Evolutionary conservation across 1,284 basidiomycete genomes (phyloP).

Genomic region (Tilletia setariae): DNA sequence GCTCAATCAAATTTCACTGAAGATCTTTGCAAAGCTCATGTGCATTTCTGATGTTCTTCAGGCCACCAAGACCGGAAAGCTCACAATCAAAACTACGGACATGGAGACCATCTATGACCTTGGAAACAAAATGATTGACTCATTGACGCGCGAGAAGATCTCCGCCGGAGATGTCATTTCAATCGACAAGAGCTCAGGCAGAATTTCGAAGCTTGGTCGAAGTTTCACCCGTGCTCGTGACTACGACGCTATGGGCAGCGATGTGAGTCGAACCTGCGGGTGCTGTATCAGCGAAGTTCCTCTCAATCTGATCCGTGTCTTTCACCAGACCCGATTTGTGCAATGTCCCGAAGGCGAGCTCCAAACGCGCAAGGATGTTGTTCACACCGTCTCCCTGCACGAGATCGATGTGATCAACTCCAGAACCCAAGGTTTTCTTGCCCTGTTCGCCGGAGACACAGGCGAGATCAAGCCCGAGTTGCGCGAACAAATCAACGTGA

Average conservation of each 20-base stretch:
- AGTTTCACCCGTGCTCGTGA: slow-evolving; percentile 94
- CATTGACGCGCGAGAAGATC: slow-evolving; percentile 92
- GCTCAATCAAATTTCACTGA: no score
- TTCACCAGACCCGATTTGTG: slow-evolving; percentile 82
- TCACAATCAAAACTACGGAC: slow-evolving; percentile 97
- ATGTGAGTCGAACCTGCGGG: slow-evolving; percentile 68
- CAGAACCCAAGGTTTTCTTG: slow-evolving; percentile 79
- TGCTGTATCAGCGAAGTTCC: background rate
- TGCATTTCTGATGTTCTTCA: slow-evolving; percentile 48
- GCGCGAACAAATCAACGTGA: slow-evolving; percentile 91
- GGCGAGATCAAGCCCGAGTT: slow-evolving; percentile 98
- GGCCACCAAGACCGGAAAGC: slow-evolving; percentile 96
- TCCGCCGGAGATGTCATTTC: slow-evolving; percentile 92
- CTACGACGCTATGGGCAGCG: slow-evolving; percentile 89
- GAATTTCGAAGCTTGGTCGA: slow-evolving; percentile 90
- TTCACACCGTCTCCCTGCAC: slow-evolving; percentile 93
- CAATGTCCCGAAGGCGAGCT: slow-evolving; percentile 97
- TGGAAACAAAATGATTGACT: slow-evolving; percentile 98
- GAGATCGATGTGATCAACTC: slow-evolving; percentile 99
- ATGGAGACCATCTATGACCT: slow-evolving; percentile 99
- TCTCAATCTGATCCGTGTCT: background rate
- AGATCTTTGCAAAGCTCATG: no score
- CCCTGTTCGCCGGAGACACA: slow-evolving; percentile 72
- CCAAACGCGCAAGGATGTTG: slow-evolving; percentile 92
- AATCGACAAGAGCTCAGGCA: slow-evolving; percentile 95